phyloP scores from a whole-genome alignment of 345 rosid species.

The Odontarrhena argentea region DNA sequence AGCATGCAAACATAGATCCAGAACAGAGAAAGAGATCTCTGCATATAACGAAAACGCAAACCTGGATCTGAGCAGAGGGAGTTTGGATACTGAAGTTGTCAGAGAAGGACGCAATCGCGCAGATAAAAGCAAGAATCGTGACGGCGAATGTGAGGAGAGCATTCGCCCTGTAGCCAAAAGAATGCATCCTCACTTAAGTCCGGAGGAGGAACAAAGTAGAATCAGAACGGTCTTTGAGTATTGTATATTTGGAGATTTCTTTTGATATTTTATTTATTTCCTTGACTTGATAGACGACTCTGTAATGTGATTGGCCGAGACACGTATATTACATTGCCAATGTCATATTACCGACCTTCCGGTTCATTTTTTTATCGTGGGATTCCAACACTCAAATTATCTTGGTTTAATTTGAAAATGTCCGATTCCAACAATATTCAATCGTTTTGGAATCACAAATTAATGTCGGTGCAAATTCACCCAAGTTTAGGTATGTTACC shows the following conservation, averaged over 20 bases:
- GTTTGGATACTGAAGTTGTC: constrained; percentile 75
- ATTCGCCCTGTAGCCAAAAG: constrained; percentile 82
- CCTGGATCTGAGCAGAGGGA: constrained; percentile 90
- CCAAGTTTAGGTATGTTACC: no score
- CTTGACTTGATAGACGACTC: constrained; percentile 5
- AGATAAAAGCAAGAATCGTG: constrained; percentile 78
- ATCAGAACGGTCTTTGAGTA: background rate
- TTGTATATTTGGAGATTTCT: background rate
- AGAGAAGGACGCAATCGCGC: constrained; percentile 82
- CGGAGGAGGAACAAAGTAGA: background rate
- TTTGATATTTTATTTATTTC: constrained; percentile 12
- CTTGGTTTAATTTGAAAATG: no score
- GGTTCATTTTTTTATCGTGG: background rate
- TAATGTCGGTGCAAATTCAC: no score
- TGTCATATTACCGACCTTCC: constrained; percentile 1
- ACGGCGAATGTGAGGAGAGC: constrained; percentile 81
- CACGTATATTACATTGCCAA: constrained; percentile 5
- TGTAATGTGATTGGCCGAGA: constrained; percentile 33
- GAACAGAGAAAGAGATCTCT: constrained; percentile 9
- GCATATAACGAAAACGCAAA: constrained; percentile 4
- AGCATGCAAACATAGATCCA: constrained; percentile 16
- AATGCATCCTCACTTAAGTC: constrained; percentile 55
- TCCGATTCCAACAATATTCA: no score
- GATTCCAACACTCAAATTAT: no score
- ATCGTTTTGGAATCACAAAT: no score